These are phyloP conservation scores for Suillus weaverae DNA, from an alignment of 768 basidiomycete species.

Conservation along the genomic window DNA sequence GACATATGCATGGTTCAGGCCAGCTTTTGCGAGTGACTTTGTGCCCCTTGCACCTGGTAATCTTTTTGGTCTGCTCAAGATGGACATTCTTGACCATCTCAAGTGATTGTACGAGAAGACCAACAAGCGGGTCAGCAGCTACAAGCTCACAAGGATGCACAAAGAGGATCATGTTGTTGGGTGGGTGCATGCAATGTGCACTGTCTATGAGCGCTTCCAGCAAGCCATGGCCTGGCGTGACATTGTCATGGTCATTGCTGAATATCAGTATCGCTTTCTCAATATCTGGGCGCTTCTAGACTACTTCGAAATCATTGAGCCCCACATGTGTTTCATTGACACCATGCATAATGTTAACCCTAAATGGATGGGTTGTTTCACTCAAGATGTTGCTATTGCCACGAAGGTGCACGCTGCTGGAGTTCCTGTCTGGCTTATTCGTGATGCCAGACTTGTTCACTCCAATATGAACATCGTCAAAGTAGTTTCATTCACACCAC, in stretches of 20 bases:
- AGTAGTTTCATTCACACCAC: background rate
- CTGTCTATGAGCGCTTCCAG: no score
- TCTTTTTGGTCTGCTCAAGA: no score
- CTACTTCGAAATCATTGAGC: background rate
- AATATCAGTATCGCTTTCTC: background rate
- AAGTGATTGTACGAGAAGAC: no score
- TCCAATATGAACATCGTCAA: background rate
- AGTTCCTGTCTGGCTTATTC: background rate
- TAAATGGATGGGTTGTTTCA: constrained; percentile 6
- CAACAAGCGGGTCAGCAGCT: no score
- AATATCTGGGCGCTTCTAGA: background rate
- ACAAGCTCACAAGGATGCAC: no score
- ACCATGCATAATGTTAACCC: background rate
- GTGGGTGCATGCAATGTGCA: no score
- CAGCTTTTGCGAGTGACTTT: no score
- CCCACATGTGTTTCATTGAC: background rate
- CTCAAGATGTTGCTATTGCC: background rate
- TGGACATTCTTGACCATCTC: no score
- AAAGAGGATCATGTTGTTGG: no score
- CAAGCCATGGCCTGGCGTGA: background rate
- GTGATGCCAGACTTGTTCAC: background rate
- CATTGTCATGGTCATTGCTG: background rate
- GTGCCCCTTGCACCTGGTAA: no score
- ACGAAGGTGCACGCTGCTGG: background rate
- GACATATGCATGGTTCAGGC: no score